phyloP scores from a whole-genome alignment of 2,329 filamentous ascomycete genomes.

The Alternaria sp. region DNA sequence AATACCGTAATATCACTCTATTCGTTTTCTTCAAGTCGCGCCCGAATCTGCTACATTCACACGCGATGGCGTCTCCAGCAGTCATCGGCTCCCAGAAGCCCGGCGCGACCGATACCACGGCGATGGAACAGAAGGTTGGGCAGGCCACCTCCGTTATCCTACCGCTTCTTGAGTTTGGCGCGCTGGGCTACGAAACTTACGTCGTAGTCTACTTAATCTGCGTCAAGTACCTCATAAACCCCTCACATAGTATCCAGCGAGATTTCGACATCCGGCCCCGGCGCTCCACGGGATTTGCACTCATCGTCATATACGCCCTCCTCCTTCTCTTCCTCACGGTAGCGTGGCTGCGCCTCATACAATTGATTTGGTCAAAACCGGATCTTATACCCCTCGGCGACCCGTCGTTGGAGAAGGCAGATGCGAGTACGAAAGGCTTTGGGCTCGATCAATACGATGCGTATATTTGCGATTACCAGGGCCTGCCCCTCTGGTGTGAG shows the following conservation, averaged over 20 bases:
- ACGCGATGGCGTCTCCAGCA: slow-evolving; percentile 33
- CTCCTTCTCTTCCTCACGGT: slow-evolving; percentile 71
- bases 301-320: slow-evolving; percentile 77
- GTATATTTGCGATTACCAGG: slow-evolving; percentile 84
- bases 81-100: slow-evolving; percentile 35
- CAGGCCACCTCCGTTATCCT: slow-evolving; percentile 71
- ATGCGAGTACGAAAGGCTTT: slow-evolving; percentile 59
- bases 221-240: slow-evolving; percentile 76
- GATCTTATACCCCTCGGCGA: slow-evolving; percentile 74
- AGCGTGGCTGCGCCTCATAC: slow-evolving; percentile 75
- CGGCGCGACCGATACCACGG: slow-evolving; percentile 31
- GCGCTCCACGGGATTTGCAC: slow-evolving; percentile 68
- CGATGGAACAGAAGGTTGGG: slow-evolving; percentile 55
- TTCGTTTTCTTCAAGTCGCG: neutral
- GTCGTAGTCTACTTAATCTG: slow-evolving; percentile 65
- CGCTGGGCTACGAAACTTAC: slow-evolving; percentile 75
- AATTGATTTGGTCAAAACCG: slow-evolving; percentile 73
- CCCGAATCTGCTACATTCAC: neutral
- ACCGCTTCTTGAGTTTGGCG: slow-evolving; percentile 71
- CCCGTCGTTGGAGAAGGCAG: slow-evolving; percentile 37
- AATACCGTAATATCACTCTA: neutral
- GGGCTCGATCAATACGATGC: slow-evolving; percentile 84
- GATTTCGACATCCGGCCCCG: slow-evolving; percentile 47
- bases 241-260: slow-evolving; percentile 42
- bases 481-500: slow-evolving; percentile 83